Percentiles rank a stretch among this genome's conserved stretches.
These are phyloP conservation scores for Acer saccharum DNA, from an alignment of 345 rosid genomes.

Conservation along the genomic window DNA sequence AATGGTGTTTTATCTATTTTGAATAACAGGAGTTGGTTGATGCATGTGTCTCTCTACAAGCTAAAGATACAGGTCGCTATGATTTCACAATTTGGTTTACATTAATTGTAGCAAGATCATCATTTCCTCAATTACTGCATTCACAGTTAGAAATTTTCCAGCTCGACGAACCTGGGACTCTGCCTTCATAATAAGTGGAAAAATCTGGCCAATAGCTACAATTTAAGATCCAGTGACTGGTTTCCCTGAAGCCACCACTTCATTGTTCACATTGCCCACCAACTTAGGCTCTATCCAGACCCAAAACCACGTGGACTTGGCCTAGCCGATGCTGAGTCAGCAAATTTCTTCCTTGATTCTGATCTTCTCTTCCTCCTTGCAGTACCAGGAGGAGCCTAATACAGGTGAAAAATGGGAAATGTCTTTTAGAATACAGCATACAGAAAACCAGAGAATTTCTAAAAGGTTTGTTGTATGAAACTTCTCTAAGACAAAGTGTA, in stretches of 20 bases:
- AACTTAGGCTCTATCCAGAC: slow-evolving; percentile 37
- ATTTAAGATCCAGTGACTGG: background rate
- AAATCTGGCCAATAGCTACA: background rate
- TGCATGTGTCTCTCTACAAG: background rate
- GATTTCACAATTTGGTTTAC: background rate
- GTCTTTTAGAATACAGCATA: slow-evolving; percentile 8
- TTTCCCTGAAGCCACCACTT: background rate
- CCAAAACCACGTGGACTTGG: slow-evolving; percentile 88
- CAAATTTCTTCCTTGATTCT: slow-evolving; percentile 66
- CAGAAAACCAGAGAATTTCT: background rate
- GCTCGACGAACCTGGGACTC: background rate
- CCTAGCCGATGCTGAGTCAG: slow-evolving; percentile 51
- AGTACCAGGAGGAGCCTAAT: slow-evolving; percentile 86
- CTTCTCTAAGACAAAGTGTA: background rate
- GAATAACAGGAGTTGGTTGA: background rate
- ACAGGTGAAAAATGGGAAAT: slow-evolving; percentile 10
- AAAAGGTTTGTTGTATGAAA: background rate
- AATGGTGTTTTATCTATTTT: background rate
- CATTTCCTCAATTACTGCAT: background rate
- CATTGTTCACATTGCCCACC: background rate
- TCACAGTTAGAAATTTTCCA: background rate
- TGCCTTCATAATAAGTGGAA: background rate
- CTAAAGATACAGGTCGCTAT: background rate
- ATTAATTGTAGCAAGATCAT: slow-evolving; percentile 5
- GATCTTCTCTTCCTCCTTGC: slow-evolving; percentile 81